A percentile compares a stretch with the other conserved stretches of the same genome.
Evolutionary conservation across 805 yeast species (phyloP).

Genomic region (Pichia paraexigua): DNA sequence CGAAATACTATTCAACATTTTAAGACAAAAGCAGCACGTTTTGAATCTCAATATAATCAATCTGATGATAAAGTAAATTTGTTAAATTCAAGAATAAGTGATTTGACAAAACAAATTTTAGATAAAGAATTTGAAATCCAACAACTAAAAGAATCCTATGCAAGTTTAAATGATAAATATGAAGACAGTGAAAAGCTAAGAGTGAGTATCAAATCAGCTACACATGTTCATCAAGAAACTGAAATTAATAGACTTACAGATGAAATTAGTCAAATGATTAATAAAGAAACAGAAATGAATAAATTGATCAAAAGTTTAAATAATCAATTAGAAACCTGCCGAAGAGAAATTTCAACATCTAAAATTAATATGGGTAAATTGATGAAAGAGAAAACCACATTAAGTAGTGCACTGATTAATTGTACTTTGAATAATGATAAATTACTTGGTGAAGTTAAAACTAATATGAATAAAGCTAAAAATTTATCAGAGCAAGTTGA

Average conservation of each 20-base stretch:
- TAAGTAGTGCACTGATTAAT: conserved; percentile 33
- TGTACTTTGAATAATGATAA: conserved; percentile 38
- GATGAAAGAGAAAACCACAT: conserved; percentile 35
- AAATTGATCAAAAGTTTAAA: conserved; percentile 55
- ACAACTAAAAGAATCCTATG: conserved; percentile 40
- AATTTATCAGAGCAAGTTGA: conserved; percentile 45
- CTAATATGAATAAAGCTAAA: conserved; percentile 36
- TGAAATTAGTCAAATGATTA: conserved; percentile 46
- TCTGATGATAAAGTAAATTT: conserved; percentile 48
- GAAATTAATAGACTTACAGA: conserved; percentile 49
- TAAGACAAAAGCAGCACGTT: conserved; percentile 35
- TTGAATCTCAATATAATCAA: conserved; percentile 45
- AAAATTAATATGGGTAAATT: conserved; percentile 33
- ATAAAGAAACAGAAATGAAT: conserved; percentile 57
- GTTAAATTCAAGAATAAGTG: conserved; percentile 41
- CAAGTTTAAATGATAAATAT: conserved; percentile 43
- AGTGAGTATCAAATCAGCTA: conserved; percentile 24
- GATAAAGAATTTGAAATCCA: conserved; percentile 49
- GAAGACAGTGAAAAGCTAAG: conserved; percentile 36
- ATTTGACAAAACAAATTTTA: conserved; percentile 47
- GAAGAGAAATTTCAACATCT: conserved; percentile 34
- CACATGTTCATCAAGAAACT: conserved; percentile 29
- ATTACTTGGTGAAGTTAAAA: conserved; percentile 35
- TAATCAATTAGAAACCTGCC: conserved; percentile 50
- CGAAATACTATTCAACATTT: conserved; percentile 47